Evolutionary conservation across 768 basidiomycete species (phyloP).

Genomic region (Mycena venus): DNA sequence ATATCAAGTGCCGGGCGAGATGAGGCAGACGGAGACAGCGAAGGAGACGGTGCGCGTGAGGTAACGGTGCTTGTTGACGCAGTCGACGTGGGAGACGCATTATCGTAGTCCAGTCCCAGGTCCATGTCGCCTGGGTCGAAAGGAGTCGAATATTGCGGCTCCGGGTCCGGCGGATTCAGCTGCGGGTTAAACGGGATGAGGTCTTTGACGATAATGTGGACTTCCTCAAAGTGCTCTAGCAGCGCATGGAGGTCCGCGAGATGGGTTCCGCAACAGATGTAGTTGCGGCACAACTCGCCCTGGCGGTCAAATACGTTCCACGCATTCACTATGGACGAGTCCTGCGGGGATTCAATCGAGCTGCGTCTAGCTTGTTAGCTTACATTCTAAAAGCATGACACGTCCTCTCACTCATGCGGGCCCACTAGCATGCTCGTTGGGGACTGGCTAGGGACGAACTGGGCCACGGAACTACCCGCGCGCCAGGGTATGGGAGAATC

Average conservation of each 20-base stretch:
- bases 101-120: constrained; percentile 73
- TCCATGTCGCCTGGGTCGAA: constrained; percentile 90
- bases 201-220: constrained; percentile 83
- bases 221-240: constrained; percentile 93
- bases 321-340: constrained; percentile 69
- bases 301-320: constrained; percentile 76
- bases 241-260: constrained; percentile 84
- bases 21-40: constrained; percentile 19
- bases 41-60: constrained; percentile 32
- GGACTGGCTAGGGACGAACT: constrained; percentile 70
- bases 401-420: constrained; percentile 74
- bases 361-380: not conserved
- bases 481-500: constrained; percentile 83
- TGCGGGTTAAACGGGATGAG: constrained; percentile 63
- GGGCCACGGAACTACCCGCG: constrained; percentile 72
- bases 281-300: constrained; percentile 88
- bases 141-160: constrained; percentile 52
- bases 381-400: constrained; percentile 25
- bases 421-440: constrained; percentile 73
- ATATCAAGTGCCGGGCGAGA: constrained; percentile 36
- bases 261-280: constrained; percentile 87
- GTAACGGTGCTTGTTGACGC: constrained; percentile 32
- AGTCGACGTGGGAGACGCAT: constrained; percentile 41
- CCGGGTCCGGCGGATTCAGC: constrained; percentile 46
- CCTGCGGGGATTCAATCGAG: constrained; percentile 24